Percentiles rank a stretch among this genome's conserved stretches.
These are phyloP conservation scores for Podospora conica DNA, from an alignment of 495 filamentous ascomycete species.

Conservation along the genomic window DNA sequence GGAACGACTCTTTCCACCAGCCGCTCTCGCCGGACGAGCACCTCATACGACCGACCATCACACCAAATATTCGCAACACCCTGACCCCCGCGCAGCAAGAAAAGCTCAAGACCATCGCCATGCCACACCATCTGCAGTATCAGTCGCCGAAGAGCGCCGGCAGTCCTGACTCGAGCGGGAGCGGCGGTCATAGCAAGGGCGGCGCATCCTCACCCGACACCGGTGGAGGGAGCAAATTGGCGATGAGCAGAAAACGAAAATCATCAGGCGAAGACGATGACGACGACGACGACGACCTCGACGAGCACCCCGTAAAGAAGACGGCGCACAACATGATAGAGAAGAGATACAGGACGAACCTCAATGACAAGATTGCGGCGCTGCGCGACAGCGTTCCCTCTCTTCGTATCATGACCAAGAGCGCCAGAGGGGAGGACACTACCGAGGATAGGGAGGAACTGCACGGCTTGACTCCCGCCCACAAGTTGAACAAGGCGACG, in stretches of 20 bases:
- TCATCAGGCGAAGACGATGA: conserved; percentile 49
- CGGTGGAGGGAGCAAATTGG: conserved; percentile 40
- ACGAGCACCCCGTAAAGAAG: conserved; percentile 77
- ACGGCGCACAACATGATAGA: conserved; percentile 94
- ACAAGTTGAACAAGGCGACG: conserved; percentile 94
- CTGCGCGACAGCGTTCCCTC: conserved; percentile 85
- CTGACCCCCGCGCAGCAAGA: conserved; percentile 50
- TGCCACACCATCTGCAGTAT: conserved; percentile 51
- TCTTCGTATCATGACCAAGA: conserved; percentile 69
- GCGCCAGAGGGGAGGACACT: conserved; percentile 58
- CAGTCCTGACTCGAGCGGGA: conserved; percentile 40
- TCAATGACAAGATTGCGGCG: conserved; percentile 94
- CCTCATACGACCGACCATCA: conserved; percentile 11
- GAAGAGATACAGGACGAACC: conserved; percentile 89
- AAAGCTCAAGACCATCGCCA: conserved; percentile 48
- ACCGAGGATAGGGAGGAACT: conserved; percentile 68
- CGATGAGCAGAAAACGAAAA: conserved; percentile 62
- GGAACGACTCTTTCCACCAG: conserved; percentile 8
- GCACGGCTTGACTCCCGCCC: conserved; percentile 70
- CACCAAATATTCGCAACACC: conserved; percentile 26
- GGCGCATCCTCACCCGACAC: conserved; percentile 43
- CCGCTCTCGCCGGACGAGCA: conserved; percentile 10
- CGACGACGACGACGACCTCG: conserved; percentile 44
- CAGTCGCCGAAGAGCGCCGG: conserved; percentile 47
- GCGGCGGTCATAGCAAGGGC: conserved; percentile 36